Conservation (phyloP, 352 stramenopile species). For the Globisporangium uncinulatum region DNA sequence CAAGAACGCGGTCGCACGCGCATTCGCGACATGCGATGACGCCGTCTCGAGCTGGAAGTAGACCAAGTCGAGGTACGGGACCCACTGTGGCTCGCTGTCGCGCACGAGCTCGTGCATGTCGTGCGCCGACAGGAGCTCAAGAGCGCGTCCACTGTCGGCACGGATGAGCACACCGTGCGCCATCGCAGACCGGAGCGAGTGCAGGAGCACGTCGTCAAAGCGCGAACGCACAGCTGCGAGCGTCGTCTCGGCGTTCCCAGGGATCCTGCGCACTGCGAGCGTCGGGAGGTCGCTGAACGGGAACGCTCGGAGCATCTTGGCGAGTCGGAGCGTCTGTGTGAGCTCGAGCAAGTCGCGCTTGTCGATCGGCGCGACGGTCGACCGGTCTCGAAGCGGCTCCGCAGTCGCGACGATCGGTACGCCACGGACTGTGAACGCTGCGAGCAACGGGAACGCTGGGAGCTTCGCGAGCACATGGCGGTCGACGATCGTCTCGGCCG, state of each 20-base stretch:
- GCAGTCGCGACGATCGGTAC: conserved; percentile 55
- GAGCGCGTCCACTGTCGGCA: conserved; percentile 9
- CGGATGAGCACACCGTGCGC: conserved; percentile 55
- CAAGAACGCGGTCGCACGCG: conserved; percentile 41
- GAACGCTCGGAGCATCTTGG: conserved; percentile 57
- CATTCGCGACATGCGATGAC: conserved; percentile 27
- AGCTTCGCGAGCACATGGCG: conserved; percentile 33
- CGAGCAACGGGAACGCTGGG: conserved; percentile 44
- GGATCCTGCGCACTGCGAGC: conserved; percentile 37
- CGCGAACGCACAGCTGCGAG: conserved; percentile 37
- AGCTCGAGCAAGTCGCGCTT: conserved; percentile 43
- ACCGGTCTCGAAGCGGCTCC: conserved; percentile 31
- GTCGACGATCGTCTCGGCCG: conserved; percentile 26
- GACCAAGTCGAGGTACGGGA: conserved; percentile 57
- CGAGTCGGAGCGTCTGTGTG: conserved; percentile 31
- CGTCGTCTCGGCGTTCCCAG: conserved; percentile 32
- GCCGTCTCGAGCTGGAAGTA: conserved; percentile 42
- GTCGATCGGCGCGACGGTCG: conserved; percentile 34
- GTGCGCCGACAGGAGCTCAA: conserved; percentile 43
- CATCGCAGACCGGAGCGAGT: conserved; percentile 57
- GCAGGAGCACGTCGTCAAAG: conserved; percentile 56
- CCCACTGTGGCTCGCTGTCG: conserved; percentile 31
- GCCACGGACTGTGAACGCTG: conserved; percentile 52
- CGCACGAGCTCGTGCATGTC: conserved; percentile 50
- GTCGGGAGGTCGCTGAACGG: conserved; percentile 57